phyloP scores from a whole-genome alignment of 345 rosid genomes.

The Heritiera fomes region DNA sequence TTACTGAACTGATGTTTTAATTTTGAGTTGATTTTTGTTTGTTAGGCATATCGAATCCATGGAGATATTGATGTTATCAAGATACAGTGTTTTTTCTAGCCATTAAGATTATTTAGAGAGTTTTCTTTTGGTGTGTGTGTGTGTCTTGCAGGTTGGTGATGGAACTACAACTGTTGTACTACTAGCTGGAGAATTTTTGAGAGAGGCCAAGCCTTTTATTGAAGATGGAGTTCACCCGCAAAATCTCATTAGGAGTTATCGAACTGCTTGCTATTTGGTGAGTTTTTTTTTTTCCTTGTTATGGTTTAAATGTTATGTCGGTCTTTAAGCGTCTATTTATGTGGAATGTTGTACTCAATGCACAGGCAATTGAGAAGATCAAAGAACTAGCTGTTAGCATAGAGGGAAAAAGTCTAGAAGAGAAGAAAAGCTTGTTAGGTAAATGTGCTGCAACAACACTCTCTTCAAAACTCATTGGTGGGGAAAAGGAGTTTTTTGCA shows the following conservation, averaged over 20 bases:
- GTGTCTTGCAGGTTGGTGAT: constrained; percentile 77
- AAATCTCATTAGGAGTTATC: constrained; percentile 82
- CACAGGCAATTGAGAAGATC: constrained; percentile 79
- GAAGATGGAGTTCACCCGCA: constrained; percentile 97
- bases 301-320: background rate
- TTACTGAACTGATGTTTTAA: background rate
- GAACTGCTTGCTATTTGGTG: constrained; percentile 76
- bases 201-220: constrained; percentile 91
- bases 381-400: constrained; percentile 81
- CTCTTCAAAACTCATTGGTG: constrained; percentile 92
- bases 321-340: background rate
- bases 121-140: background rate
- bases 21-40: background rate
- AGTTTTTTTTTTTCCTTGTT: background rate
- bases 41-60: background rate
- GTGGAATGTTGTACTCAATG: background rate
- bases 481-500: constrained; percentile 95
- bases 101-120: background rate
- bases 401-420: constrained; percentile 85
- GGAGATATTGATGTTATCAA: background rate
- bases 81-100: background rate
- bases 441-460: constrained; percentile 96
- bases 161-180: constrained; percentile 98
- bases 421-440: constrained; percentile 76
- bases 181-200: constrained; percentile 86